Evolutionary conservation across 257 asterid species (phyloP).

Genomic region (Capsicum rhomboideum): DNA sequence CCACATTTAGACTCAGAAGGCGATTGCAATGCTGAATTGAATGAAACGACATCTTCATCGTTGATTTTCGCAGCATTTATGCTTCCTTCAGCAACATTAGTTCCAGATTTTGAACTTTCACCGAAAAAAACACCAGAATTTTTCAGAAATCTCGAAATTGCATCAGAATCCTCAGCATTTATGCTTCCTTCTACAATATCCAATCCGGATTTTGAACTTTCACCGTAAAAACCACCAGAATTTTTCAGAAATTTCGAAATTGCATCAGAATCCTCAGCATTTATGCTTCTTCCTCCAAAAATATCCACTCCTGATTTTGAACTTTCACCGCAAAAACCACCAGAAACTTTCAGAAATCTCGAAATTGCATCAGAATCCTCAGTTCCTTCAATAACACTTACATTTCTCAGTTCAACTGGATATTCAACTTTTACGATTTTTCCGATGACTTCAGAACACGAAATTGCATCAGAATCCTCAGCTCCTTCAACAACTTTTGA

Average conservation of each 20-base stretch:
- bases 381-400: constrained; percentile 17
- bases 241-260: constrained; percentile 5
- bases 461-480: constrained; percentile 9
- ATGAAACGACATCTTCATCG: constrained; percentile 14
- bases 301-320: constrained; percentile 3
- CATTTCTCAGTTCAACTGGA: constrained; percentile 16
- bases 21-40: constrained; percentile 13
- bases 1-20: constrained; percentile 12
- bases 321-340: neutral
- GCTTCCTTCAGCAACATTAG: neutral
- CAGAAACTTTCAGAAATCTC: constrained; percentile 6
- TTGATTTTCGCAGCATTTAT: neutral
- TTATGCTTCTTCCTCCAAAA: neutral
- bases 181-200: neutral
- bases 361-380: constrained; percentile 11
- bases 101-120: constrained; percentile 5
- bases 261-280: neutral
- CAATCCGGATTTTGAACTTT: constrained; percentile 3
- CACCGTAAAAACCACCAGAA: neutral
- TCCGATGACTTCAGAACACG: constrained; percentile 40
- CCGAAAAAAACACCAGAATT: neutral
- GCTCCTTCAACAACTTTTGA: constrained; percentile 17
- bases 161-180: neutral
- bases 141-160: constrained; percentile 6
- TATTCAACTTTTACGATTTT: constrained; percentile 23